Conservation (phyloP, 345 rosid species). For the Citrus sp. region DNA sequence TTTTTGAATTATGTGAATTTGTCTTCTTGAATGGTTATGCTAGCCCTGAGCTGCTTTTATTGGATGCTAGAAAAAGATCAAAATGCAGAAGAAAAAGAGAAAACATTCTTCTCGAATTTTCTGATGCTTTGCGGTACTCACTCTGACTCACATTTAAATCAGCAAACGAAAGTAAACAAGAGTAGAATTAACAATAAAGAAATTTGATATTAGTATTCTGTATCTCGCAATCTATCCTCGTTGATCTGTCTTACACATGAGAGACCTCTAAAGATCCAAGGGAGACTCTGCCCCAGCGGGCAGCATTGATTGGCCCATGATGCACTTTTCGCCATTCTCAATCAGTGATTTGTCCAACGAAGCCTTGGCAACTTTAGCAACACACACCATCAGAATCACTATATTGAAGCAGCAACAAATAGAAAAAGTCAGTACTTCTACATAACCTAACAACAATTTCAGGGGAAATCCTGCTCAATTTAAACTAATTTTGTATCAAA, state of each 20-base stretch:
- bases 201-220: constrained; percentile 3
- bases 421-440: not conserved
- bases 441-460: not conserved
- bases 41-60: too few species aligned
- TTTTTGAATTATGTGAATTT: not conserved
- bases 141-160: not conserved
- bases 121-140: not conserved
- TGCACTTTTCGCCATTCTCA: constrained; percentile 28
- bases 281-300: constrained; percentile 23
- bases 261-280: constrained; percentile 24
- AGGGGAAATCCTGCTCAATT: not conserved
- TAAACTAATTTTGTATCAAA: not conserved
- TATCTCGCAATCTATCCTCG: not conserved
- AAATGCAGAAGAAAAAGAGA: not conserved
- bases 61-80: not conserved
- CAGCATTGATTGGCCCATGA: constrained; percentile 4
- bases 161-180: not conserved
- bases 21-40: not conserved
- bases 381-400: constrained; percentile 36
- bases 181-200: not conserved
- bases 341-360: constrained; percentile 43
- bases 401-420: not conserved
- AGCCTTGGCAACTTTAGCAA: constrained; percentile 45
- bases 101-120: not conserved
- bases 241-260: constrained; percentile 30